Conservation (phyloP, 345 rosid species). For the Rhizophora mangle region DNA sequence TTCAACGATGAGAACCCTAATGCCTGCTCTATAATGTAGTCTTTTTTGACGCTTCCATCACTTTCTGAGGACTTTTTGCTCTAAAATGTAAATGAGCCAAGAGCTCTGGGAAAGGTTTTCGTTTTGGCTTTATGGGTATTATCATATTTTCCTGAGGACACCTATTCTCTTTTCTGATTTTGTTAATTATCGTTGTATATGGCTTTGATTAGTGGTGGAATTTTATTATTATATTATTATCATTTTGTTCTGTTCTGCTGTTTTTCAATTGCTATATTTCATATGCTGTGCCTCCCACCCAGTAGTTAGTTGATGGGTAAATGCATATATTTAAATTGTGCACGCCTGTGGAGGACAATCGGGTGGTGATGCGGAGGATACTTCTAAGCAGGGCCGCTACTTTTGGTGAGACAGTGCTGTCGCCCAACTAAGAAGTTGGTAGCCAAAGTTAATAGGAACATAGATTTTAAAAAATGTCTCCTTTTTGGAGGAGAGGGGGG, state of each 20-base stretch:
- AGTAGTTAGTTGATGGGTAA: too few relatives aligned
- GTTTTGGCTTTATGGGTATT: neutral
- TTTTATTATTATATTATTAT: too few relatives aligned
- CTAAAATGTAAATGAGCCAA: neutral
- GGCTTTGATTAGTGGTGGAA: too few relatives aligned
- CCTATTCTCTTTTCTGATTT: neutral
- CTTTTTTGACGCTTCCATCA: neutral
- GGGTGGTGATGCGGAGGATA: too few relatives aligned
- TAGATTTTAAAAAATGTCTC: too few relatives aligned
- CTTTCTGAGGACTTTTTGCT: neutral
- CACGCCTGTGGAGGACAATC: too few relatives aligned
- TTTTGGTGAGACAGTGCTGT: slow-evolving; percentile 9
- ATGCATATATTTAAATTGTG: too few relatives aligned
- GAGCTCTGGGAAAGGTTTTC: neutral
- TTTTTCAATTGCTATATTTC: too few relatives aligned
- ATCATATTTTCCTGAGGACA: neutral
- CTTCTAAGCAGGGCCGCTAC: neutral
- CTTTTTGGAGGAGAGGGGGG: too few relatives aligned
- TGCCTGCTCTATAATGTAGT: slow-evolving; percentile 30
- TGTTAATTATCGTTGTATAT: neutral
- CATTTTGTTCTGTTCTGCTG: too few relatives aligned
- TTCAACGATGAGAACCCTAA: slow-evolving; percentile 63
- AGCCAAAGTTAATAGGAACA: too few relatives aligned
- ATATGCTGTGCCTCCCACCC: too few relatives aligned
- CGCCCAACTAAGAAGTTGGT: neutral